A percentile compares a stretch with the other conserved stretches of the same genome.
Conservation (phyloP, 1,139 yeast species). For the Yamadazyma dushanensis region DNA sequence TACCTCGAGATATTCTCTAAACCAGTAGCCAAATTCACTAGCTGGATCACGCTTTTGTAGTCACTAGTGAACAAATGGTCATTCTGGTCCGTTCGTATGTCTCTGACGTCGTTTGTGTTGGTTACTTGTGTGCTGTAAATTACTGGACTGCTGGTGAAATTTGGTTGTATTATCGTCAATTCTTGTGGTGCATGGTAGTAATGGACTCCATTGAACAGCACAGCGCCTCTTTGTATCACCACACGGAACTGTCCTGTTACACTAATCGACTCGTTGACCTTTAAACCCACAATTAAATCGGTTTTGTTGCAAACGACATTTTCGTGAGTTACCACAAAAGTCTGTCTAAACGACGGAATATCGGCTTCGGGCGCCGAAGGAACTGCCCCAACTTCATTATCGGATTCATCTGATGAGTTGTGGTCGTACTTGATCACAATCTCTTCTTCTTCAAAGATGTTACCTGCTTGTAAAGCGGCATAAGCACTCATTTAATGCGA, state of each 20-base stretch:
- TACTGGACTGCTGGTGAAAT: conserved; percentile 55
- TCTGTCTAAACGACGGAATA: conserved; percentile 18
- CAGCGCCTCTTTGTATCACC: conserved; percentile 58
- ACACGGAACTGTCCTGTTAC: conserved; percentile 61
- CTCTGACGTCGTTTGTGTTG: conserved; percentile 28
- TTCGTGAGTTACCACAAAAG: conserved; percentile 34
- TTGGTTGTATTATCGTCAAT: conserved; percentile 48
- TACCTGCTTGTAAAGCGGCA: conserved; percentile 42
- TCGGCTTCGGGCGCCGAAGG: background rate
- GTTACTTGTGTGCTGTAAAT: conserved; percentile 49
- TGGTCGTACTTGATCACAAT: conserved; percentile 22
- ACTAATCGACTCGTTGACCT: conserved; percentile 47
- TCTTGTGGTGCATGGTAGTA: conserved; percentile 35
- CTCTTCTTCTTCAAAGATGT: conserved; percentile 19
- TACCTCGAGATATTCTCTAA: conserved; percentile 47
- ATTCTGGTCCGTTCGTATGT: conserved; percentile 25
- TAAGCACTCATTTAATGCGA: conserved; percentile 46
- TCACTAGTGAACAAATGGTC: conserved; percentile 34
- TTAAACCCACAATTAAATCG: conserved; percentile 42
- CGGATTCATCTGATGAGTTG: conserved; percentile 25
- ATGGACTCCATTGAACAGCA: conserved; percentile 53
- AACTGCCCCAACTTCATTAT: conserved; percentile 6
- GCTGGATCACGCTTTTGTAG: conserved; percentile 44
- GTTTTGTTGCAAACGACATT: conserved; percentile 34
- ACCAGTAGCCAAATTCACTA: conserved; percentile 42